Conservation (phyloP, 2,329 filamentous ascomycete genomes). For the Blastomyces parvus region DNA sequence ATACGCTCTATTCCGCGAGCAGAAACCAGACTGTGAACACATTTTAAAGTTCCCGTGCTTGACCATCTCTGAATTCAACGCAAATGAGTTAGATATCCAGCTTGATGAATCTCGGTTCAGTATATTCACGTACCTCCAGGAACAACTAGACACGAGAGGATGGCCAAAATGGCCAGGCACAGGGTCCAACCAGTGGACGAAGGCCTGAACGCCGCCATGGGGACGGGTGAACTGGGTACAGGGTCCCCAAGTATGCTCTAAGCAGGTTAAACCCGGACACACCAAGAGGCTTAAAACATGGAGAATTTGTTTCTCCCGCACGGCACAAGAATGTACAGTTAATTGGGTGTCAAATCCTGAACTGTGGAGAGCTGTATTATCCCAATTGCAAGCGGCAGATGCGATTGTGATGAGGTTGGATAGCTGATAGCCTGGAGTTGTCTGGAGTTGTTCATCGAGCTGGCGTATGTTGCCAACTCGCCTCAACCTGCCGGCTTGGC, state of each 20-base stretch:
- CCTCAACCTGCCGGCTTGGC: conserved; percentile 7
- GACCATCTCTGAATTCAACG: conserved; percentile 54
- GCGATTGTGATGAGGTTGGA: neutral
- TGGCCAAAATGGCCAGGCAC: conserved; percentile 50
- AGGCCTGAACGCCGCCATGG: conserved; percentile 24
- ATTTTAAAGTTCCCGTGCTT: conserved; percentile 98
- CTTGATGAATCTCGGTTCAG: neutral
- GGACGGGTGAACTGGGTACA: neutral
- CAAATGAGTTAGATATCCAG: neutral
- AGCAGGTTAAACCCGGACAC: neutral
- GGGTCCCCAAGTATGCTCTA: neutral
- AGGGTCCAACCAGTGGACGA: conserved; percentile 56
- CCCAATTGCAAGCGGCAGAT: conserved; percentile 3
- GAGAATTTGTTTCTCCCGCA: neutral
- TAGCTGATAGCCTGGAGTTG: neutral
- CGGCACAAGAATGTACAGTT: neutral
- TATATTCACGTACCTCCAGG: conserved; percentile 49
- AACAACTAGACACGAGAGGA: conserved; percentile 52
- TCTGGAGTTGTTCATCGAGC: conserved; percentile 13
- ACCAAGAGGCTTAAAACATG: neutral
- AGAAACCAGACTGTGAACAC: conserved; percentile 92
- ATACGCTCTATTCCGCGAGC: conserved; percentile 83
- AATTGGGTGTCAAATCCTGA: neutral
- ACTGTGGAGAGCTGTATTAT: neutral
- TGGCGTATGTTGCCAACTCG: conserved; percentile 25